Percentiles rank a stretch among this genome's conserved stretches.
Evolutionary conservation across 2,329 filamentous ascomycete species (phyloP).

Genomic region (Nemania serpens): DNA sequence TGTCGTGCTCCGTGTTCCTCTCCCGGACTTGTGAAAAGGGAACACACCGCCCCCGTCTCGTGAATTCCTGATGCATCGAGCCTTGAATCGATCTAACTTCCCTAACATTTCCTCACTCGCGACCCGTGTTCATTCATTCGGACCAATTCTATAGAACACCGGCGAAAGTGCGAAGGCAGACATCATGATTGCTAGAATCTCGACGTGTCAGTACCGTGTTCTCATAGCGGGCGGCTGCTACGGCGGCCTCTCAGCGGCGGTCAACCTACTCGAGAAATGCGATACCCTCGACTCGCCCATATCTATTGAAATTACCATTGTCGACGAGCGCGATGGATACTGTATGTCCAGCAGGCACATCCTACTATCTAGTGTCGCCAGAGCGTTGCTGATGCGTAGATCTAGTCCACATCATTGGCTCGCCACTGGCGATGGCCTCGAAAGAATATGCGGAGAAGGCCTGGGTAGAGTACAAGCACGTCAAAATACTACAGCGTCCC

Average conservation of each 20-base stretch:
- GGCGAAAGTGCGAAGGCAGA: constrained; percentile 23
- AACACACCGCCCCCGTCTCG: constrained; percentile 11
- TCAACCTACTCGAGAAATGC: constrained; percentile 70
- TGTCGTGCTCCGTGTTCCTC: neutral
- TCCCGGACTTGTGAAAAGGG: constrained; percentile 6
- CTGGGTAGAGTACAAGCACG: constrained; percentile 72
- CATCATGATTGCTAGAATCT: constrained; percentile 15
- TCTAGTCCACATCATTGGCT: constrained; percentile 76
- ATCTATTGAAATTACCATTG: constrained; percentile 71
- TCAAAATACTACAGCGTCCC: constrained; percentile 67
- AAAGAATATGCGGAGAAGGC: constrained; percentile 66
- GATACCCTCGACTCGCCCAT: constrained; percentile 55
- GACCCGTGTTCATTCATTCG: neutral
- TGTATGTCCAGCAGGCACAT: constrained; percentile 56
- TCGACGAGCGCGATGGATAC: constrained; percentile 82
- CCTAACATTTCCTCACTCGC: neutral
- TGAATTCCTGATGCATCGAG: neutral
- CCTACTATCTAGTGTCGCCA: too few relatives aligned
- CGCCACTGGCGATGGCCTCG: constrained; percentile 71
- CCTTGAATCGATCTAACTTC: neutral
- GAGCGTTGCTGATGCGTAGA: constrained; percentile 4
- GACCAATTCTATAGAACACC: neutral
- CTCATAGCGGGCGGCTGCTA: constrained; percentile 75
- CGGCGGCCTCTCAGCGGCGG: constrained; percentile 67
- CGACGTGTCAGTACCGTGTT: constrained; percentile 53